Evolutionary conservation across 2,329 filamentous ascomycete species (phyloP), one percentile per base, ranked within the genome.

Genomic region (Juglanconis sp.): DNA sequence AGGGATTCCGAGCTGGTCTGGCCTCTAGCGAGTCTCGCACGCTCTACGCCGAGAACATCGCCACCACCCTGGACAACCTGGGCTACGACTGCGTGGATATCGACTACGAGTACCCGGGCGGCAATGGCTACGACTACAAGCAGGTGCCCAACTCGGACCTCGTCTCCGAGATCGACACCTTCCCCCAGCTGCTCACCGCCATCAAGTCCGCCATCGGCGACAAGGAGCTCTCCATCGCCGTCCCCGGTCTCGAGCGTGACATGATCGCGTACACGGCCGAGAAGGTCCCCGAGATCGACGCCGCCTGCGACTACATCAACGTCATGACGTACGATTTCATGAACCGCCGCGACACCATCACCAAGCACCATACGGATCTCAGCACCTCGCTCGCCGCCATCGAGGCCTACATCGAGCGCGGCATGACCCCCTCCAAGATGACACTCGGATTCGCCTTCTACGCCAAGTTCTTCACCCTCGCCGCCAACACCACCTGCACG

Each of bases 71-170:
- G 3, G 72, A 80, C 1, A 73, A 72, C 3, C 79, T 81, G 13
- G 83, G 82, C 0, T 85, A 84, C 46, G 87, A 90, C 67, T 87
- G 87, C 66, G 76, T 84, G 48, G 81, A 83, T 58, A 78, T 90
- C 51, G 87, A 90, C 66, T 90, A 87, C 86, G 87, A 85, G 66
- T 86, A 84, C 64, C 81, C 82, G 3, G 81, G 81, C 17, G 88
- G 88, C 31, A 91, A 91, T 63, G 87, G 87, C 40, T 81, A 85
- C 24, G 87, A 91, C 72, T 91, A 91, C 76, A 90, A 85, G 65
- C 68, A 80, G 47, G 75, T 81, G 9, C 83, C 86, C 13, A 91
- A 91, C 69, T 76, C 77, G 0, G 71, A 81, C 34, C 87, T 87
- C 62, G 74, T 73, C 10, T 81, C 80, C 73, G 87, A 91, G 70